These are phyloP conservation scores for Calocera cornea DNA, from an alignment of 768 basidiomycete genomes.

Conservation along the genomic window DNA sequence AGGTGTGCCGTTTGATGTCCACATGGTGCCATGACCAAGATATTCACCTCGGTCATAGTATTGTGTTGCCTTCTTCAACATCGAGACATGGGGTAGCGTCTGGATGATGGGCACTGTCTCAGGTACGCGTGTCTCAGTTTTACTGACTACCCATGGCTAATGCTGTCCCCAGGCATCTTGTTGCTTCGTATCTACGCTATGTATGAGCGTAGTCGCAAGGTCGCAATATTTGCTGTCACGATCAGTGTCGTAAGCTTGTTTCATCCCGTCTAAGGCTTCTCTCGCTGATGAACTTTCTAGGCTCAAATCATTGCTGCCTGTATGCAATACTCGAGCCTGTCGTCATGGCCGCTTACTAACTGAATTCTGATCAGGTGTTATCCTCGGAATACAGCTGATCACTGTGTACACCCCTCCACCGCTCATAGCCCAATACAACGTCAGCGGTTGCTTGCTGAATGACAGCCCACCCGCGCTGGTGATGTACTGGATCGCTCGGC, in stretches of 20 bases:
- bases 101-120: conserved; percentile 4
- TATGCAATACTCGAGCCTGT: background rate
- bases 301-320: background rate
- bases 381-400: background rate
- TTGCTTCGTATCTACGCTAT: background rate
- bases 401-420: background rate
- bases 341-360: background rate
- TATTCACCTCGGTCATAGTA: background rate
- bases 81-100: background rate
- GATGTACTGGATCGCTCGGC: background rate
- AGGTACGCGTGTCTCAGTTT: background rate
- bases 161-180: background rate
- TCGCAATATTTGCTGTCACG: background rate
- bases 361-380: background rate
- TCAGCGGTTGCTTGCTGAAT: background rate
- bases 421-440: background rate
- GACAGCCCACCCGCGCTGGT: background rate
- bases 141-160: background rate
- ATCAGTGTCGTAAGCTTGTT: background rate
- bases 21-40: background rate
- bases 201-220: conserved; percentile 4
- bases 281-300: background rate
- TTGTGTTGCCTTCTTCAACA: conserved; percentile 2
- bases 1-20: background rate
- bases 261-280: background rate